A percentile compares a stretch with the other conserved stretches of the same genome.
Conservation (phyloP, 805 yeast genomes). For the Candida boidinii region DNA sequence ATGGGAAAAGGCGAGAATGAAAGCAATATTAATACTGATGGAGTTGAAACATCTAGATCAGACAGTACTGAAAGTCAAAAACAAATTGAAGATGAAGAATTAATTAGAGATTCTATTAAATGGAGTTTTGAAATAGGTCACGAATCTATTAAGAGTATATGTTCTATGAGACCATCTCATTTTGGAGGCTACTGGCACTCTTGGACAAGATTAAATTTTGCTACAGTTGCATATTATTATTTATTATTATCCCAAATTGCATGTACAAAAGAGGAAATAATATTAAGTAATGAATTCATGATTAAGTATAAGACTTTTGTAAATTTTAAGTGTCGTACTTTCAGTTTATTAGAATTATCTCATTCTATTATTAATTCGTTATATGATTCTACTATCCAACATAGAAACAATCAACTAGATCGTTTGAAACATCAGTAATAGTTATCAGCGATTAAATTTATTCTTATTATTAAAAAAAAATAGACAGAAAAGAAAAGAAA, state of each 20-base stretch:
- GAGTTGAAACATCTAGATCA: too few relatives aligned
- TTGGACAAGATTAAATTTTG: conserved; percentile 10
- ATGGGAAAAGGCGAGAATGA: neutral
- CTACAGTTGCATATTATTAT: conserved; percentile 9
- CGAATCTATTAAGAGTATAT: conserved; percentile 3
- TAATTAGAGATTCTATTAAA: too few relatives aligned
- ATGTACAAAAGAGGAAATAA: neutral
- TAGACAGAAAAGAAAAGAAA: too few relatives aligned
- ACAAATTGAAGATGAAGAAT: too few relatives aligned
- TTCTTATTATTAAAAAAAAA: too few relatives aligned
- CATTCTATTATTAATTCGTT: too few relatives aligned
- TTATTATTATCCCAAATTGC: conserved; percentile 3
- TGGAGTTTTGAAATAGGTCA: conserved; percentile 2
- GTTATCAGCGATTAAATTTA: too few relatives aligned
- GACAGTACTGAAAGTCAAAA: too few relatives aligned
- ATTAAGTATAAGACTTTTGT: conserved; percentile 11
- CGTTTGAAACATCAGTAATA: too few relatives aligned
- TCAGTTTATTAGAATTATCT: too few relatives aligned
- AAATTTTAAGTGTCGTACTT: neutral
- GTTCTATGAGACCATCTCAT: conserved; percentile 5
- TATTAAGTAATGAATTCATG: neutral
- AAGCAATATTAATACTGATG: conserved; percentile 1
- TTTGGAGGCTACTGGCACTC: conserved; percentile 12
- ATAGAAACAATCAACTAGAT: too few relatives aligned
- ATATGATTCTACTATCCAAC: too few relatives aligned